Percentiles rank a stretch among this genome's conserved stretches.
phyloP scores from a whole-genome alignment of 352 stramenopile species.

The Thalassiosira hispida region DNA sequence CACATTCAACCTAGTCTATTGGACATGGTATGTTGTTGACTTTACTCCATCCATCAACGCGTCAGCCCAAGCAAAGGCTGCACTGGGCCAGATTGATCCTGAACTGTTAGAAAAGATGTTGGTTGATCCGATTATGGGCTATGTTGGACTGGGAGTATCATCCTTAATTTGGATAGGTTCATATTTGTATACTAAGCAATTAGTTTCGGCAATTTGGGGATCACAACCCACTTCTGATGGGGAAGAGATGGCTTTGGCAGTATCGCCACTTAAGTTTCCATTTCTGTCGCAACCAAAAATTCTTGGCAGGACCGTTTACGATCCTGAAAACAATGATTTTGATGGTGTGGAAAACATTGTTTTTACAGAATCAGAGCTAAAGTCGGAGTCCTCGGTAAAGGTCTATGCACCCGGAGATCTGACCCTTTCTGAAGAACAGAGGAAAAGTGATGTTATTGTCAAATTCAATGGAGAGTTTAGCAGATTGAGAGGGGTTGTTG shows the following conservation, averaged over 20 bases:
- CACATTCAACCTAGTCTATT: slow-evolving; percentile 48
- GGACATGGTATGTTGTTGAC: slow-evolving; percentile 60
- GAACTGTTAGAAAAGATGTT: slow-evolving; percentile 42
- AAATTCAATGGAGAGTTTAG: slow-evolving; percentile 54
- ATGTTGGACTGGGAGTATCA: slow-evolving; percentile 44
- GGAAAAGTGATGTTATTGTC: slow-evolving; percentile 43
- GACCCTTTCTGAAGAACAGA: slow-evolving; percentile 27
- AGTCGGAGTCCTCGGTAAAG: slow-evolving; percentile 30
- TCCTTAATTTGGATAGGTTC: slow-evolving; percentile 31
- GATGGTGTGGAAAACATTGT: slow-evolving; percentile 26
- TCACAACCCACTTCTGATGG: slow-evolving; percentile 1
- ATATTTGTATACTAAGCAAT: slow-evolving; percentile 37
- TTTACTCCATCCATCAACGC: slow-evolving; percentile 74
- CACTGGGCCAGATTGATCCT: slow-evolving; percentile 40
- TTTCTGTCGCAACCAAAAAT: slow-evolving; percentile 42
- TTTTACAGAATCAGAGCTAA: slow-evolving; percentile 43
- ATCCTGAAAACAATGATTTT: slow-evolving; percentile 44
- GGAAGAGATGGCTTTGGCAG: slow-evolving; percentile 19
- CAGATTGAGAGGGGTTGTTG: slow-evolving; percentile 38
- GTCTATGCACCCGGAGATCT: slow-evolving; percentile 43
- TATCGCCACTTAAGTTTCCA: slow-evolving; percentile 43
- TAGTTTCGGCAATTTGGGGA: slow-evolving; percentile 48
- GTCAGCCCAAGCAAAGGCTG: slow-evolving; percentile 38
- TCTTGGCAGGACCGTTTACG: slow-evolving; percentile 25
- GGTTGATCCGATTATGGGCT: slow-evolving; percentile 53